phyloP scores from a whole-genome alignment of 1,284 basidiomycete species.

The Rhodotorula sp. region DNA sequence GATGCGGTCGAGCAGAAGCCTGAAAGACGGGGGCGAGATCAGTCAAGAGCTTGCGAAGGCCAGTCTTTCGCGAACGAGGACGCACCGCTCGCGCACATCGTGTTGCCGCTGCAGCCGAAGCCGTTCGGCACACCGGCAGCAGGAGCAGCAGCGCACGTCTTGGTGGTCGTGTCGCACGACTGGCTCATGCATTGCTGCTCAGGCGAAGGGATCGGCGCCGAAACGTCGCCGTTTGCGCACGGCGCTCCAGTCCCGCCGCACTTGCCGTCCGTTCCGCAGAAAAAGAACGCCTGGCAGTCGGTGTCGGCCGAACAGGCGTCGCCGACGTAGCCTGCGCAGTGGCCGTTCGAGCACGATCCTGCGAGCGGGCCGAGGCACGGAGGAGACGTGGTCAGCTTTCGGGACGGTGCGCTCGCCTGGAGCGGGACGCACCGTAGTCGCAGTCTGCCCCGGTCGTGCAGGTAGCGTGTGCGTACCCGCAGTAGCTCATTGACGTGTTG shows the following conservation, averaged over 20 bases:
- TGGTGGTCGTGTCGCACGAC: conserved; percentile 22
- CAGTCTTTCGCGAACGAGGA: not conserved
- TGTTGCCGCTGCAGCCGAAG: conserved; percentile 29
- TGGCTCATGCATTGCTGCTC: conserved; percentile 36
- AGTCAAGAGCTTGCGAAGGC: too few species aligned
- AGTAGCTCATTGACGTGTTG: conserved; percentile 37
- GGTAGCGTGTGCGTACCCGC: conserved; percentile 37
- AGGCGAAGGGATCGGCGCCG: conserved; percentile 34
- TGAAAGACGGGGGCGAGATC: not conserved
- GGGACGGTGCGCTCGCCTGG: not conserved
- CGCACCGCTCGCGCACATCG: conserved; percentile 32
- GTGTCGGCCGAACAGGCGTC: conserved; percentile 33
- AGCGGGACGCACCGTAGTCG: conserved; percentile 37
- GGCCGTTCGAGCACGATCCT: conserved; percentile 35
- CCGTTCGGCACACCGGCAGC: conserved; percentile 28
- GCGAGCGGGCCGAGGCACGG: not conserved
- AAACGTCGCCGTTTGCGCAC: conserved; percentile 33
- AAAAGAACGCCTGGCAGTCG: conserved; percentile 42
- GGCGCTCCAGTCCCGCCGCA: conserved; percentile 33
- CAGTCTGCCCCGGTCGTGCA: conserved; percentile 34
- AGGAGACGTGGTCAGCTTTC: too few species aligned
- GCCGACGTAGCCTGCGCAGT: conserved; percentile 37
- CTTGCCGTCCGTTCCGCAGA: conserved; percentile 34
- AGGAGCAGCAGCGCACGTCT: conserved; percentile 24
- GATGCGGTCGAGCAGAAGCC: conserved; percentile 6